Evolutionary conservation across 345 rosid genomes (phyloP), one percentile per base, ranked within the genome.

Genomic region (Gynandropsis gynandra): DNA sequence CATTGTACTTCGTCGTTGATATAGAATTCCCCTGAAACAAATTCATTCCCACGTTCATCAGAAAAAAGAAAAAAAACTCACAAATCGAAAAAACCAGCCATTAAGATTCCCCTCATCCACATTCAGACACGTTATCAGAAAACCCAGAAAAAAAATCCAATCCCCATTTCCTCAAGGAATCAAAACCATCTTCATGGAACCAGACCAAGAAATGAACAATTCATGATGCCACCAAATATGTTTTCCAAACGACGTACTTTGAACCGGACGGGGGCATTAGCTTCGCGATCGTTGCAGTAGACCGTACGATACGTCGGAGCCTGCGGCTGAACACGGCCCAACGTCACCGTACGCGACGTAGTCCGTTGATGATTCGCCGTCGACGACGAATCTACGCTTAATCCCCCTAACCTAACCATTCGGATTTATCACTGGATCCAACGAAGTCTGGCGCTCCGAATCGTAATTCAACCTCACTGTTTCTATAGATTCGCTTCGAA

Each of bases 1-100:
- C 72, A 74, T 88, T 93, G 78, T 93, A 88, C 83, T 93, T 93
- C 14, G 99, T 93, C 31, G 99, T 93, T 10, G 99, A 80, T 65
- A 88, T 68, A 7, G 95, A 78, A 75, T 89, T 89, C 33, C 93
- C 96, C 96, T 89, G 82, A 54, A 70, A 70, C 18, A 61, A 51
- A 54, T 11, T 16, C 9, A n/a, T n/a, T n/a, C 12, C 8, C 18
- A 58, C 36, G 40, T 31, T 52, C 57, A 40, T 45, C 32, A 64
- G 34, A 53, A 15, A 29, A 7, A 8, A 32, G 9, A 1, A 16
- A 3, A 42, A 16, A 12, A 8, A 19, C 39, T 40, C n/a, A 47
- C 24, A 54, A 19, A 50, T 18, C 15, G 24, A 29, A 9, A 8
- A 44, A 24, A 58, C 1, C 40, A 16, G 3, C 19, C 17, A 34